Evolutionary conservation across 164 flowering plant species (phyloP).

Genomic region (Magnolia officinalis): DNA sequence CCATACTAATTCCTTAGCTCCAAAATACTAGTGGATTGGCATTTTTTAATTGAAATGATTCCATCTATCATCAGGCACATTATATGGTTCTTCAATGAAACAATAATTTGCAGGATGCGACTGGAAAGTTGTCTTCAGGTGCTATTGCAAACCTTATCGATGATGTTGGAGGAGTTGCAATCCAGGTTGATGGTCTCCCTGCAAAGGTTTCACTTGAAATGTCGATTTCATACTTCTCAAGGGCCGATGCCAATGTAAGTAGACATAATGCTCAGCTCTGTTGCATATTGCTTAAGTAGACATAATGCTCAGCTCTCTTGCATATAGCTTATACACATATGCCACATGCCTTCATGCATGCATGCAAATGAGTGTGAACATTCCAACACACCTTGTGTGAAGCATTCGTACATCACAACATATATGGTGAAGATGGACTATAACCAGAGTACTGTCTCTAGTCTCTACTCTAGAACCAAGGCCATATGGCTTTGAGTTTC

Average conservation of each 20-base stretch:
- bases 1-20: background rate
- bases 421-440: too few species aligned
- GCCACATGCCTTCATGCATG: background rate
- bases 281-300: background rate
- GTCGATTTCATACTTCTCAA: conserved; percentile 60
- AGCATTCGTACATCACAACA: background rate
- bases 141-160: conserved; percentile 75
- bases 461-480: too few species aligned
- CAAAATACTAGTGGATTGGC: too few species aligned
- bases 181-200: conserved; percentile 45
- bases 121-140: conserved; percentile 60
- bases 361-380: background rate
- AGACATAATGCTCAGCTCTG: background rate
- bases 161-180: conserved; percentile 62
- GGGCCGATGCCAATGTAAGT: conserved; percentile 66
- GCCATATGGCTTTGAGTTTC: too few species aligned
- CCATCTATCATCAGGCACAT: background rate
- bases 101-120: conserved; percentile 46
- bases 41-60: too few species aligned
- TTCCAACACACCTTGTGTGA: background rate
- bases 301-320: background rate
- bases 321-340: background rate
- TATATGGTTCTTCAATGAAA: background rate
- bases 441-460: too few species aligned
- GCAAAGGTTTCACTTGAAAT: conserved; percentile 78